Base-by-base conservation (phyloP, 2,329 filamentous ascomycete genomes). In the Scytalidium sp. region DNA sequence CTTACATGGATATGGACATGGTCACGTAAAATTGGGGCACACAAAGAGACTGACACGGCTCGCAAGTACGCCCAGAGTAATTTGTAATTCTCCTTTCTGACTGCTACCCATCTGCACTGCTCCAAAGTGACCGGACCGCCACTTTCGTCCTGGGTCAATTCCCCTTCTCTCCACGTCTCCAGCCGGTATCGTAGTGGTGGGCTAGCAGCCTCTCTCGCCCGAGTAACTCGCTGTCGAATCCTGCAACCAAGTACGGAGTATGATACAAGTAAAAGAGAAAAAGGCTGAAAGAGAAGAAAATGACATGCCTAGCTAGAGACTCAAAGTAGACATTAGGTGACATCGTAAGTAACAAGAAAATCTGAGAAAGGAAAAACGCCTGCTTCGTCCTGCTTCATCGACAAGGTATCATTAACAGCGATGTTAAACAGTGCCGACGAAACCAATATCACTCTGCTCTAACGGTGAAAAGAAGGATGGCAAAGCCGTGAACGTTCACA, bases 221-320 rank as follows among this genome's bases (percentile, higher is more conserved):
- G n/a, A n/a, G n/a, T n/a, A n/a, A n/a, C n/a, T n/a, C n/a, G n/a
- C n/a, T n/a, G n/a, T n/a, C n/a, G n/a, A n/a, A n/a, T n/a, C n/a
- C n/a, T n/a, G n/a, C n/a, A n/a, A n/a, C n/a, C n/a, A n/a, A n/a
- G n/a, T n/a, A n/a, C n/a, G n/a, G n/a, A n/a, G n/a, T 62, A 60
- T 59, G 44, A 49, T 62, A 61, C 60, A 62, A 61, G 59, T 55
- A 60, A 56, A 60, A 60, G 49, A 56, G 57, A 41, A 41, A 48
- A 47, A 43, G 47, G 53, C 43, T 42, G 54, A 54, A 52, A 41
- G 49, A 46, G 39, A 45, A 52, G 53, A 42, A 15, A 9, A n/a
- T n/a, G n/a, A n/a, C 32, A 36, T 9, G 32, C 13, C 15, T n/a
- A 36, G 32, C 13, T 50, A 56, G 52, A 55, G 59, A 55, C 55